A percentile compares a stretch with the other conserved stretches of the same genome.
Evolutionary conservation across 2,329 filamentous ascomycete species (phyloP).

Genomic region (Pyrenophora tritici-repentis): DNA sequence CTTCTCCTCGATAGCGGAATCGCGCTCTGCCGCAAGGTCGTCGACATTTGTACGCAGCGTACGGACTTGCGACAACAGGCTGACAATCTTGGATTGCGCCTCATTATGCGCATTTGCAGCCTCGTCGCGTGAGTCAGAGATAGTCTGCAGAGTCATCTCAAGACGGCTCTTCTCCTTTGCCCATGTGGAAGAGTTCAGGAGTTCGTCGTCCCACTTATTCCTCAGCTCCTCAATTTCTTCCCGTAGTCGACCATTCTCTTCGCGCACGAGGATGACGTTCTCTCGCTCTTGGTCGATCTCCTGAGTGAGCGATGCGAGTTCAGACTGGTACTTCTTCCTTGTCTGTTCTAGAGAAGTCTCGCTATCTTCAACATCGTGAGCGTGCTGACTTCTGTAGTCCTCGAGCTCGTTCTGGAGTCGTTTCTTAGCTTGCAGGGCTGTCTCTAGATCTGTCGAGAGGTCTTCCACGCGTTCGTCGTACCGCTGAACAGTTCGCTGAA

Average conservation of each 20-base stretch:
- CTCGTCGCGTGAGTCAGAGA: slow-evolving; percentile 90
- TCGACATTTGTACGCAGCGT: slow-evolving; percentile 82
- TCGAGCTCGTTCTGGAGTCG: slow-evolving; percentile 95
- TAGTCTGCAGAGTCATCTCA: slow-evolving; percentile 85
- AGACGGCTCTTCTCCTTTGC: slow-evolving; percentile 95
- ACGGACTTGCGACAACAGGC: slow-evolving; percentile 86
- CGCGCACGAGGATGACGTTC: slow-evolving; percentile 80
- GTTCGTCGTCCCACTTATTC: slow-evolving; percentile 97
- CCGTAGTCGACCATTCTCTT: slow-evolving; percentile 84
- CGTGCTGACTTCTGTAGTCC: slow-evolving; percentile 92
- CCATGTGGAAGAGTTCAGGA: slow-evolving; percentile 97
- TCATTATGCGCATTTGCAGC: slow-evolving; percentile 92
- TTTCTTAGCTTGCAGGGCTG: slow-evolving; percentile 86
- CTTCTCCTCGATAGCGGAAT: slow-evolving; percentile 85
- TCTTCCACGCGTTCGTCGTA: slow-evolving; percentile 93
- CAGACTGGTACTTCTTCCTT: slow-evolving; percentile 93
- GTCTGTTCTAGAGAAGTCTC: slow-evolving; percentile 96
- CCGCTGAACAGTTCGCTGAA: slow-evolving; percentile 86
- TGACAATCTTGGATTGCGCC: slow-evolving; percentile 89
- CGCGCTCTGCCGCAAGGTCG: slow-evolving; percentile 82
- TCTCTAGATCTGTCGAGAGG: slow-evolving; percentile 84
- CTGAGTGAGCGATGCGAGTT: slow-evolving; percentile 85
- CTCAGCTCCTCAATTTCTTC: slow-evolving; percentile 94
- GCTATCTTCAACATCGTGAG: slow-evolving; percentile 96
- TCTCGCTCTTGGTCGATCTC: slow-evolving; percentile 94